phyloP scores from a whole-genome alignment of 495 filamentous ascomycete genomes.

The Symbiotaphrina buchneri region DNA sequence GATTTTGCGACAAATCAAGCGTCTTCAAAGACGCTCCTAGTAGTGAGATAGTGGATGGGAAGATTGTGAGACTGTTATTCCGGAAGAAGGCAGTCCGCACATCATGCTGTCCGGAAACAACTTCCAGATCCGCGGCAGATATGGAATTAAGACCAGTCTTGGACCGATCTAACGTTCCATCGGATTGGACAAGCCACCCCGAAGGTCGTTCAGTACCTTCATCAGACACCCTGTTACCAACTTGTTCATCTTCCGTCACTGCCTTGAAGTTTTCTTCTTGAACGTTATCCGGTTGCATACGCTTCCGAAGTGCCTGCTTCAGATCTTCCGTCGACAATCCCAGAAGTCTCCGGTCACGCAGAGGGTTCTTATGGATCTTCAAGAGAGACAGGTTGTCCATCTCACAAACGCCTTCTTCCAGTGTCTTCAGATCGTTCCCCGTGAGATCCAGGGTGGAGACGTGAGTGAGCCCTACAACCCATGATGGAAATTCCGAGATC shows the following conservation, averaged over 20 bases:
- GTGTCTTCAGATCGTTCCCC: slow-evolving; percentile 50
- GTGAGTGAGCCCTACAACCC: slow-evolving; percentile 39
- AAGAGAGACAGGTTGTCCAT: slow-evolving; percentile 61
- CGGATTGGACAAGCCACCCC: slow-evolving; percentile 40
- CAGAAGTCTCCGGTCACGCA: slow-evolving; percentile 67
- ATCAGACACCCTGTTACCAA: neutral
- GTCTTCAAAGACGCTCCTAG: slow-evolving; percentile 45
- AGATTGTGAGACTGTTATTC: slow-evolving; percentile 46
- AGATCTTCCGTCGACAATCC: slow-evolving; percentile 60
- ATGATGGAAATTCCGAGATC: slow-evolving; percentile 47
- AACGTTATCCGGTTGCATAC: slow-evolving; percentile 31
- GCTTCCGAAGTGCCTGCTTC: slow-evolving; percentile 48
- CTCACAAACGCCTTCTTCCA: slow-evolving; percentile 55
- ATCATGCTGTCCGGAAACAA: slow-evolving; percentile 18
- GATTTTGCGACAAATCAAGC: slow-evolving; percentile 63
- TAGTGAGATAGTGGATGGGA: slow-evolving; percentile 45
- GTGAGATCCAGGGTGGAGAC: slow-evolving; percentile 61
- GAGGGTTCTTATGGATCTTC: slow-evolving; percentile 61
- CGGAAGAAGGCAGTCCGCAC: slow-evolving; percentile 40
- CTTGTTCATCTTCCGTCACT: slow-evolving; percentile 2
- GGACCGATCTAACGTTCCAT: slow-evolving; percentile 52
- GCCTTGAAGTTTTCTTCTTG: slow-evolving; percentile 7
- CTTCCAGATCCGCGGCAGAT: slow-evolving; percentile 19
- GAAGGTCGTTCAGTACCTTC: neutral
- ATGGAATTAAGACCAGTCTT: slow-evolving; percentile 32